These are phyloP conservation scores for Podaxis sp. DNA, from an alignment of 768 basidiomycete genomes.

Conservation along the genomic window DNA sequence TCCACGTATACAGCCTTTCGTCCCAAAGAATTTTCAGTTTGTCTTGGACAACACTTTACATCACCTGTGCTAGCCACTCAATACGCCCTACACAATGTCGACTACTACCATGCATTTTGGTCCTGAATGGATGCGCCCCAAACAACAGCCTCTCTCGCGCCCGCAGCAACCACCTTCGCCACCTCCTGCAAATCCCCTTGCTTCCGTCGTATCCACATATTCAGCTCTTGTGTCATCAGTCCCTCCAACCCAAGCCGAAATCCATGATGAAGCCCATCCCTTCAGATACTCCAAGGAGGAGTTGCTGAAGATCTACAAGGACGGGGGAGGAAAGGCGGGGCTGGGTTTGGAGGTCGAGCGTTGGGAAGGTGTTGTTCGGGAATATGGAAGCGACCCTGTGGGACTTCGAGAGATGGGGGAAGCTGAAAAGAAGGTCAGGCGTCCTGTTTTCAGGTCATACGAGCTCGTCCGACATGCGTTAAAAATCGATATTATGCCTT, in stretches of 20 bases:
- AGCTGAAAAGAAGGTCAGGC: conserved; percentile 80
- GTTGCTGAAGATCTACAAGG: conserved; percentile 77
- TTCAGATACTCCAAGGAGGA: conserved; percentile 87
- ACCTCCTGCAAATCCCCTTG: conserved; percentile 40
- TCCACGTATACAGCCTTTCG: conserved; percentile 32
- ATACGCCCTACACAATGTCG: conserved; percentile 34
- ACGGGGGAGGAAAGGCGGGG: conserved; percentile 67
- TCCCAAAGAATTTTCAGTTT: conserved; percentile 15
- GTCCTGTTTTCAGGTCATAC: conserved; percentile 16
- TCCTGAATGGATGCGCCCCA: conserved; percentile 90
- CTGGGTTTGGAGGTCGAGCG: conserved; percentile 84
- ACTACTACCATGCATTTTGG: conserved; percentile 83
- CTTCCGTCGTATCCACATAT: conserved; percentile 58
- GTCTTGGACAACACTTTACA: conserved; percentile 14
- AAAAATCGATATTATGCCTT: conserved; percentile 22
- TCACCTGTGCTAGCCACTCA: conserved; percentile 17
- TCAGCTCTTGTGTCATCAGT: conserved; percentile 64
- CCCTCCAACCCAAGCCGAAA: conserved; percentile 45
- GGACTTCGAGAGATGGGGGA: conserved; percentile 78
- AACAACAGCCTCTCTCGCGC: conserved; percentile 53
- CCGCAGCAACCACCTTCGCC: conserved; percentile 56
- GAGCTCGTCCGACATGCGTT: conserved; percentile 21
- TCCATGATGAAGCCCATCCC: conserved; percentile 65
- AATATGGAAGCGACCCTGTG: conserved; percentile 66
- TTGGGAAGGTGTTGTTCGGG: conserved; percentile 86